phyloP scores from a whole-genome alignment of 257 asterid species.

The Pogostemon cablin region DNA sequence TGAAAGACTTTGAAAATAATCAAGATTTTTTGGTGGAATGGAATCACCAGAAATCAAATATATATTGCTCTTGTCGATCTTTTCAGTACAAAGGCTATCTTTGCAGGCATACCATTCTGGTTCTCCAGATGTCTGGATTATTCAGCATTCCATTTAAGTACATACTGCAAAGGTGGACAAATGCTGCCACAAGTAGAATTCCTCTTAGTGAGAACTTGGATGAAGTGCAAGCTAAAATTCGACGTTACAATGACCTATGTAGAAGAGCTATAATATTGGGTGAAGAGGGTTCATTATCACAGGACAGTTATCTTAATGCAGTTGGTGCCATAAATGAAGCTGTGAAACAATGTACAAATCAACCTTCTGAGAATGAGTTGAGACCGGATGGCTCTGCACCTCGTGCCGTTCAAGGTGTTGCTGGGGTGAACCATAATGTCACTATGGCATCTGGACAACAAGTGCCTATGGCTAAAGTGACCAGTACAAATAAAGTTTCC shows the following conservation, averaged over 20 bases:
- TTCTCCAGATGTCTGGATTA: slow-evolving; percentile 97
- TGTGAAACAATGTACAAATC: slow-evolving; percentile 50
- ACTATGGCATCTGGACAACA: slow-evolving; percentile 41
- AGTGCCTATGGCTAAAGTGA: slow-evolving; percentile 38
- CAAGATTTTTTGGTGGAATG: slow-evolving; percentile 74
- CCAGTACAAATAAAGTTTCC: slow-evolving; percentile 47
- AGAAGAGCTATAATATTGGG: slow-evolving; percentile 88
- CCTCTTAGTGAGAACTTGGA: slow-evolving; percentile 68
- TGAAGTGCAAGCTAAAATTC: slow-evolving; percentile 80
- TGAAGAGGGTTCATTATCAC: slow-evolving; percentile 90
- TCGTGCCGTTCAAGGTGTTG: slow-evolving; percentile 46
- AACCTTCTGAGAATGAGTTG: slow-evolving; percentile 42
- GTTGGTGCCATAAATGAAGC: slow-evolving; percentile 69
- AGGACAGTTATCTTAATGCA: slow-evolving; percentile 75
- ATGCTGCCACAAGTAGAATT: slow-evolving; percentile 76
- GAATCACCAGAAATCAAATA: slow-evolving; percentile 56
- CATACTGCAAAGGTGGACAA: slow-evolving; percentile 89
- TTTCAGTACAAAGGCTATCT: slow-evolving; percentile 86
- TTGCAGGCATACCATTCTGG: slow-evolving; percentile 87
- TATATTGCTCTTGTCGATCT: slow-evolving; percentile 70
- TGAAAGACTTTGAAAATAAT: slow-evolving; percentile 70
- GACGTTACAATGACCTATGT: slow-evolving; percentile 84
- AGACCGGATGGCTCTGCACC: slow-evolving; percentile 47
- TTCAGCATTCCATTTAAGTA: slow-evolving; percentile 74
- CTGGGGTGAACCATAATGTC: slow-evolving; percentile 44